Conservation (phyloP, 148 eudicot species). For the Fallopia convolvulus region DNA sequence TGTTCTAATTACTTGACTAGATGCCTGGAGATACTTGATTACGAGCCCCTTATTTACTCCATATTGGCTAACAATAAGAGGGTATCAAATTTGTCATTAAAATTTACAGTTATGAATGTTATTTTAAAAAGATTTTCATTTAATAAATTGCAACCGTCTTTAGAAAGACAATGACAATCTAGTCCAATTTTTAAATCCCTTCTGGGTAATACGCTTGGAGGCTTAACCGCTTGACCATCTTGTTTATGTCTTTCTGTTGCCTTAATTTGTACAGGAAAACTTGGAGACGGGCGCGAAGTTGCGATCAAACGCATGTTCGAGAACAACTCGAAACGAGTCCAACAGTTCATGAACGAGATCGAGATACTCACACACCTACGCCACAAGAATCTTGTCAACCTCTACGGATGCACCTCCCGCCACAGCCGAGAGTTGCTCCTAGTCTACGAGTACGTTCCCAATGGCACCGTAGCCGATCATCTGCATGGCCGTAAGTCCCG, state of each 20-base stretch:
- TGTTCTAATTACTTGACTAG: too few species aligned
- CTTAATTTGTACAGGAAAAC: constrained; percentile 19
- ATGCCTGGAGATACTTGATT: too few species aligned
- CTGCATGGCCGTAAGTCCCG: constrained; percentile 32
- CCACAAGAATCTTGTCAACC: constrained; percentile 57
- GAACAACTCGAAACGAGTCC: constrained; percentile 41
- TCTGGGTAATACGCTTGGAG: too few species aligned
- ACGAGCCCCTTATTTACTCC: too few species aligned
- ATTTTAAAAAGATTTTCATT: too few species aligned
- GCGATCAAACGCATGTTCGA: constrained; percentile 67
- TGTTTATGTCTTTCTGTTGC: not conserved
- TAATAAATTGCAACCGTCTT: too few species aligned
- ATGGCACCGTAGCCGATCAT: constrained; percentile 80
- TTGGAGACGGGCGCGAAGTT: constrained; percentile 34
- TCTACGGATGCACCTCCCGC: constrained; percentile 70
- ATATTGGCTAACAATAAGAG: too few species aligned
- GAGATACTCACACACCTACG: constrained; percentile 49
- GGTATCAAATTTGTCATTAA: too few species aligned
- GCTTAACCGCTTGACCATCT: too few species aligned
- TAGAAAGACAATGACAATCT: too few species aligned
- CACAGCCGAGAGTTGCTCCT: constrained; percentile 51
- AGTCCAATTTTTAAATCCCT: too few species aligned
- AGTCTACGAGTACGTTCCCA: constrained; percentile 62
- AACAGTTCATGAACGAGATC: constrained; percentile 67
- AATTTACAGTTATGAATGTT: too few species aligned